A percentile compares a stretch with the other conserved stretches of the same genome.
phyloP scores from a whole-genome alignment of 352 stramenopile genomes.

The Globisporangium spiculum region DNA sequence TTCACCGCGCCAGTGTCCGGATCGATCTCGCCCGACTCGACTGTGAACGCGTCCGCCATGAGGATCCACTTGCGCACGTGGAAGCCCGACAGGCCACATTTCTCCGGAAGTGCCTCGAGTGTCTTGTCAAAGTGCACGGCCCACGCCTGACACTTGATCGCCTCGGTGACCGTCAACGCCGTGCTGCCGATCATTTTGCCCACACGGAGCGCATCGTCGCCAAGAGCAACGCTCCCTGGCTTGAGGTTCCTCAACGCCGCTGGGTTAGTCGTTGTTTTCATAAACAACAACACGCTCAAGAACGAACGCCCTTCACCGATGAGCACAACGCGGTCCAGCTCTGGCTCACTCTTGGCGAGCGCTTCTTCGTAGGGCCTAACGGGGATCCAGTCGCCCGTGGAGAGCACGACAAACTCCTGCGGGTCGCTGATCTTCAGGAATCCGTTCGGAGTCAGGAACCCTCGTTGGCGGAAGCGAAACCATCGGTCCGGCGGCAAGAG shows the following conservation, averaged over 20 bases:
- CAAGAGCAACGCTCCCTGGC: constrained; percentile 23
- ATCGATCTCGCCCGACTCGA: constrained; percentile 72
- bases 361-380: constrained; percentile 57
- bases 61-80: constrained; percentile 80
- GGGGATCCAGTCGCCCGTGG: constrained; percentile 73
- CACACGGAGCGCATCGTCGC: constrained; percentile 50
- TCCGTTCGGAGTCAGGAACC: constrained; percentile 61
- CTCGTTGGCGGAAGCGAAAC: constrained; percentile 52
- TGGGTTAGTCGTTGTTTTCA: constrained; percentile 41
- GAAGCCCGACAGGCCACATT: constrained; percentile 56
- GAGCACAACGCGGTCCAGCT: constrained; percentile 65
- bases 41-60: constrained; percentile 61
- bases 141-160: constrained; percentile 68
- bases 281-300: constrained; percentile 73
- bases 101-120: constrained; percentile 43
- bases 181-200: constrained; percentile 30
- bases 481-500: constrained; percentile 36
- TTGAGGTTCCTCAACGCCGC: constrained; percentile 18
- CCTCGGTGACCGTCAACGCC: constrained; percentile 54
- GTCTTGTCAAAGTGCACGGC: constrained; percentile 71
- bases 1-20: constrained; percentile 57
- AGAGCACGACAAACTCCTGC: constrained; percentile 67
- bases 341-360: constrained; percentile 42
- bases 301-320: constrained; percentile 69
- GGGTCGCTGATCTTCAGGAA: constrained; percentile 76